These are phyloP conservation scores for Poa annua DNA, from an alignment of 176 grass and related monocot genomes.

Conservation along the genomic window DNA sequence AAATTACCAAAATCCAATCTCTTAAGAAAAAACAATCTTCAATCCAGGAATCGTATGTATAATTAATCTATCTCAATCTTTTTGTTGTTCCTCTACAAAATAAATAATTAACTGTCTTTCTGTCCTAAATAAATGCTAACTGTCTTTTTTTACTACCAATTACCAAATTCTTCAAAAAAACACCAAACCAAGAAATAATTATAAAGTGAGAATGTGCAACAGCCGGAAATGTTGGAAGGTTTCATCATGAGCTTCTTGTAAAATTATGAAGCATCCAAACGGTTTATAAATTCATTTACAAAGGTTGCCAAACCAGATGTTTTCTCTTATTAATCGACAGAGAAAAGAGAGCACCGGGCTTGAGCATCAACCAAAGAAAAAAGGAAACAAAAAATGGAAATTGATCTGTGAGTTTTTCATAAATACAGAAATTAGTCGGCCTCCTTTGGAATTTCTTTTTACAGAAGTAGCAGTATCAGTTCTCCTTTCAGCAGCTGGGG, in stretches of 20 bases:
- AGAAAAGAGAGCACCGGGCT: not conserved
- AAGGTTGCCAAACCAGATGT: not conserved
- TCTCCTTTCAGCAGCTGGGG: slow-evolving; percentile 24
- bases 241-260: slow-evolving; percentile 4
- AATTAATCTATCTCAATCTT: too few relatives aligned
- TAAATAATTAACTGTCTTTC: too few relatives aligned
- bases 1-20: not conserved
- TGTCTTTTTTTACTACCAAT: not conserved
- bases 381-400: not conserved
- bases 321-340: not conserved
- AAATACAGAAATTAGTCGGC: slow-evolving; percentile 20
- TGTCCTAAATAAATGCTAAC: not conserved
- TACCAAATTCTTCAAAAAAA: not conserved
- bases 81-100: too few relatives aligned
- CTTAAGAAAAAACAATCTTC: too few relatives aligned
- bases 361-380: not conserved
- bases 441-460: slow-evolving; percentile 45
- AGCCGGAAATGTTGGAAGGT: not conserved
- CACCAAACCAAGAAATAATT: not conserved
- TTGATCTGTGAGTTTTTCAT: slow-evolving; percentile 25
- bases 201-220: not conserved
- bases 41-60: too few relatives aligned
- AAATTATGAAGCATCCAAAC: not conserved
- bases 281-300: slow-evolving; percentile 23
- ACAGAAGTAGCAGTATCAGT: slow-evolving; percentile 40